phyloP scores from a whole-genome alignment of 345 rosid species.

The Erodium maritimum region DNA sequence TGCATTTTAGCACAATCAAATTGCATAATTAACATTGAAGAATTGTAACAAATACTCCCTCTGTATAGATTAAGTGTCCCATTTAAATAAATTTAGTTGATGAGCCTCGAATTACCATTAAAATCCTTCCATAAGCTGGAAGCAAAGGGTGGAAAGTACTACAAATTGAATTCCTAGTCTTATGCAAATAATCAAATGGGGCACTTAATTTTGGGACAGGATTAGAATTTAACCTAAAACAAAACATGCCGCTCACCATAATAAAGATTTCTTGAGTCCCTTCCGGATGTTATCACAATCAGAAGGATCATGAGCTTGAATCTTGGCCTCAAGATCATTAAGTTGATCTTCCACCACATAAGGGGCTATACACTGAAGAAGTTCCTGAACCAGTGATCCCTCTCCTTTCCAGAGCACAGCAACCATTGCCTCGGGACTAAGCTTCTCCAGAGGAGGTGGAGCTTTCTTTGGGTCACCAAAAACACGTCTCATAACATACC shows the following conservation, averaged over 20 bases:
- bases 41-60: no score
- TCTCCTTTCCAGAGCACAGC: conserved; percentile 81
- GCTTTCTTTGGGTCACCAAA: conserved; percentile 90
- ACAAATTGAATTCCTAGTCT: no score
- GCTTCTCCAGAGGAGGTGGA: conserved; percentile 91
- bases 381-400: conserved; percentile 81
- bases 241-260: conserved; percentile 53
- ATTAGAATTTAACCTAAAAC: conserved; percentile 5
- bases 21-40: neutral
- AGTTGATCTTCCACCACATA: conserved; percentile 49
- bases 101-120: no score
- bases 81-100: no score
- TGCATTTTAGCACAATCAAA: conserved; percentile 4
- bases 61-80: no score
- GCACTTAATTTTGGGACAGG: neutral
- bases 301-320: conserved; percentile 60
- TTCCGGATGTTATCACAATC: conserved; percentile 45
- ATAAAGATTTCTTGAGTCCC: conserved; percentile 73
- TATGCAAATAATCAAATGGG: no score
- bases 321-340: conserved; percentile 61
- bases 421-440: conserved; percentile 59
- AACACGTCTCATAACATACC: conserved; percentile 86
- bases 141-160: no score
- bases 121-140: no score
- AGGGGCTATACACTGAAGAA: conserved; percentile 70